phyloP scores from a whole-genome alignment of 2,329 filamentous ascomycete genomes.

The Fusarium robinianum region DNA sequence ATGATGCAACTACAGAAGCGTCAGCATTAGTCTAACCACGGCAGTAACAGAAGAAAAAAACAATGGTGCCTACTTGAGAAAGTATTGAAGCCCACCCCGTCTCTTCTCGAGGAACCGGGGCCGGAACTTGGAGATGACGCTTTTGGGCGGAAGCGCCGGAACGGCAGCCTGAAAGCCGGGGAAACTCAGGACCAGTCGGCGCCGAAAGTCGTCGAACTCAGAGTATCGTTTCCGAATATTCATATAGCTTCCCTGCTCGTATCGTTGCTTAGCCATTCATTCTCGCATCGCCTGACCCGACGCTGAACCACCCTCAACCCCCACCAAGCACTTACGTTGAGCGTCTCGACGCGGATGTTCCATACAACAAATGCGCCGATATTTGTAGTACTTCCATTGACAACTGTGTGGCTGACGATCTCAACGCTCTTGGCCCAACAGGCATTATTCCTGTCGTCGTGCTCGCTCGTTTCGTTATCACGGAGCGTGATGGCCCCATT shows the following conservation, averaged over 20 bases:
- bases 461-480: slow-evolving; percentile 62
- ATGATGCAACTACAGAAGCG: slow-evolving; percentile 72
- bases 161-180: slow-evolving; percentile 84
- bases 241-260: slow-evolving; percentile 61
- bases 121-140: slow-evolving; percentile 82
- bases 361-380: slow-evolving; percentile 94
- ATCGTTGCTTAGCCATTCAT: slow-evolving; percentile 2
- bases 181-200: slow-evolving; percentile 76
- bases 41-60: neutral
- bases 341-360: slow-evolving; percentile 85
- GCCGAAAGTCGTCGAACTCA: slow-evolving; percentile 84
- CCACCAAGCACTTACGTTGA: slow-evolving; percentile 61
- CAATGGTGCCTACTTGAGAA: slow-evolving; percentile 75
- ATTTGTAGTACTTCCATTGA: slow-evolving; percentile 60
- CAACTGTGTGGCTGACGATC: slow-evolving; percentile 59
- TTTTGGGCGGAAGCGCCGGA: slow-evolving; percentile 89
- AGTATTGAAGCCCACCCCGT: slow-evolving; percentile 83
- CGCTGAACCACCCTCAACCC: neutral
- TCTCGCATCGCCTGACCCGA: no score
- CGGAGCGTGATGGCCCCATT: slow-evolving; percentile 62
- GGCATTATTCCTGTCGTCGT: slow-evolving; percentile 57
- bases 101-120: slow-evolving; percentile 85
- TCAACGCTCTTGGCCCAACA: slow-evolving; percentile 69
- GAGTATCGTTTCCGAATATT: slow-evolving; percentile 79
- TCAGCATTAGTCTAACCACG: slow-evolving; percentile 17